Evolutionary conservation across 352 stramenopile genomes (phyloP).

Genomic region (Phytophthora meadii): DNA sequence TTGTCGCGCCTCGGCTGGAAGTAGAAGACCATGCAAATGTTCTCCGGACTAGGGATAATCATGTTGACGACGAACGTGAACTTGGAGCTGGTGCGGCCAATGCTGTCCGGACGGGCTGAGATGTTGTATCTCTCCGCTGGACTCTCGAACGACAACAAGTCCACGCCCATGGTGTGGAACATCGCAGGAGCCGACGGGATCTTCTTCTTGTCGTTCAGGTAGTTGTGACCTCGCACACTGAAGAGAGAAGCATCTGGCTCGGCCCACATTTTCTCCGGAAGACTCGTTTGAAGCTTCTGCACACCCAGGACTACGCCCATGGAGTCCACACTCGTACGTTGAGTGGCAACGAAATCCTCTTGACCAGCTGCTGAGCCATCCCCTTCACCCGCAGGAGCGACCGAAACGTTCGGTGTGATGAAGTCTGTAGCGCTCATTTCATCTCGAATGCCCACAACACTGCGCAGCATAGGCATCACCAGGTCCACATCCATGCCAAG

Average conservation of each 20-base stretch:
- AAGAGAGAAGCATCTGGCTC: conserved; percentile 86
- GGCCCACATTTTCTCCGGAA: conserved; percentile 86
- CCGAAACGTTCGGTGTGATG: conserved; percentile 87
- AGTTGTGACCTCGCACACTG: conserved; percentile 88
- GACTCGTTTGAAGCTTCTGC: conserved; percentile 68
- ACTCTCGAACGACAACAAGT: conserved; percentile 83
- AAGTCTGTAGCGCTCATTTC: conserved; percentile 87
- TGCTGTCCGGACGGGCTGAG: conserved; percentile 68
- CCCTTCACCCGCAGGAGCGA: conserved; percentile 30
- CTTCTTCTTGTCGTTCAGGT: conserved; percentile 92
- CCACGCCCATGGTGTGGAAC: conserved; percentile 85
- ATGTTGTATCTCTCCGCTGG: conserved; percentile 81
- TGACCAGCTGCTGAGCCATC: conserved; percentile 21
- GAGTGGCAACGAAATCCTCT: conserved; percentile 23
- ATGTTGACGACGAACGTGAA: conserved; percentile 93
- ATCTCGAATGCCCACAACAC: conserved; percentile 85
- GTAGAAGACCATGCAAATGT: conserved; percentile 88
- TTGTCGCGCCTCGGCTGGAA: conserved; percentile 83
- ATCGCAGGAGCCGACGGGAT: conserved; percentile 67
- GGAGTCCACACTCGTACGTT: conserved; percentile 64
- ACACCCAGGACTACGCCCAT: conserved; percentile 71
- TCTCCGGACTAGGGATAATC: conserved; percentile 85
- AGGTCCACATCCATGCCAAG: conserved; percentile 91
- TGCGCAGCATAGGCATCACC: conserved; percentile 86
- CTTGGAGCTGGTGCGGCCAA: conserved; percentile 73